Percentiles rank a stretch among this genome's conserved stretches.
Conservation (phyloP, 75 land plant species). For the Selaginella moellendorffii region DNA sequence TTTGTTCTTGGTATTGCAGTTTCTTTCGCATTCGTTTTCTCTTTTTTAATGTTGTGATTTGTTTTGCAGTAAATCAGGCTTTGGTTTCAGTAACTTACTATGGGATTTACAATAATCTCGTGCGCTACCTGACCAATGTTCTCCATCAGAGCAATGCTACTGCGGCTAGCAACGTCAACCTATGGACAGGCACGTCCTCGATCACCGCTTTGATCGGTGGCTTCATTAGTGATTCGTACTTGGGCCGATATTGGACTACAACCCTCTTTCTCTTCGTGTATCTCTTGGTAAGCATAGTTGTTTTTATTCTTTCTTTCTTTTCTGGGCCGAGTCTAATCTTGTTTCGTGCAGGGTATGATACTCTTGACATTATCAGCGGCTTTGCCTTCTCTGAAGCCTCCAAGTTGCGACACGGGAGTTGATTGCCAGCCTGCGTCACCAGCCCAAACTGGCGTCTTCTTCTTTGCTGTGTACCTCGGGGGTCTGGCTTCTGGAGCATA, state of each 20-base stretch:
- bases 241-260: conserved; percentile 54
- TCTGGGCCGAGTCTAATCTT: too few relatives aligned
- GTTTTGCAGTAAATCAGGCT: neutral
- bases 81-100: neutral
- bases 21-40: neutral
- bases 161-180: conserved; percentile 41
- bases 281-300: conserved; percentile 33
- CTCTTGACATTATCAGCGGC: neutral
- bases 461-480: neutral
- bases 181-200: conserved; percentile 44
- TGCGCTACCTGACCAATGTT: conserved; percentile 35
- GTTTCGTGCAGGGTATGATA: neutral
- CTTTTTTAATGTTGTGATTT: neutral
- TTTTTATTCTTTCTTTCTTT: too few relatives aligned
- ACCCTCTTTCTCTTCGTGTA: conserved; percentile 35
- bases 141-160: conserved; percentile 35
- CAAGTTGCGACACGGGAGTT: neutral
- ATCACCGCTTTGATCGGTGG: conserved; percentile 46
- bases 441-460: neutral
- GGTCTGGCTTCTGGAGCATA: neutral
- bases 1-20: neutral
- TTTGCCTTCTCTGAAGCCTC: neutral
- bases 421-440: neutral
- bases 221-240: conserved; percentile 40
- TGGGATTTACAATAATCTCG: conserved; percentile 38